Evolutionary conservation across 2,329 filamentous ascomycete species (phyloP).

Genomic region (Diplodia seriata): DNA sequence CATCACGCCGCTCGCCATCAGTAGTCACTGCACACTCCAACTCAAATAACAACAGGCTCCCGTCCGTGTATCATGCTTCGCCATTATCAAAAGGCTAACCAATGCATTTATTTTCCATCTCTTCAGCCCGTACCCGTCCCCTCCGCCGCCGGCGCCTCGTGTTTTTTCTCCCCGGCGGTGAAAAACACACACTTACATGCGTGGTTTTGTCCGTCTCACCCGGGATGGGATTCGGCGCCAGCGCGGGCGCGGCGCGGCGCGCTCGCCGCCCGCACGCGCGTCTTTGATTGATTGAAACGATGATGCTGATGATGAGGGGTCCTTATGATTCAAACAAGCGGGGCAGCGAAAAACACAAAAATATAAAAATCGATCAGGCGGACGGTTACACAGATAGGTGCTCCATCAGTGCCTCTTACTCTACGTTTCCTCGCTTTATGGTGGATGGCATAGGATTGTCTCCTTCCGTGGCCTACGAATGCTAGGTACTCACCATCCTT

Average conservation of each 20-base stretch:
- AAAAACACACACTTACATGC: conserved; percentile 1
- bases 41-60: background rate
- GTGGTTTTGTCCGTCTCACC: background rate
- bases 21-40: too few relatives aligned
- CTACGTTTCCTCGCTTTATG: too few relatives aligned
- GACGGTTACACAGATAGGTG: background rate
- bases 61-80: background rate
- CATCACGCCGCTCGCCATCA: background rate
- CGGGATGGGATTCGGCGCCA: background rate
- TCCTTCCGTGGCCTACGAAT: too few relatives aligned
- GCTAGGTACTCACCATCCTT: too few relatives aligned
- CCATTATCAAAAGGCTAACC: background rate
- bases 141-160: background rate
- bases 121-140: background rate
- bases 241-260: background rate
- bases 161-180: background rate
- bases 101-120: background rate
- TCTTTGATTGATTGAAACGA: background rate
- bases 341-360: background rate
- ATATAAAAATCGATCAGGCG: background rate
- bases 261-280: background rate
- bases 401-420: too few relatives aligned
- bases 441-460: too few relatives aligned
- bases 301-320: background rate
- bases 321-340: background rate